Evolutionary conservation across 345 rosid species (phyloP), one percentile per base, ranked within the genome.

Genomic region (Toxicodendron radicans): DNA sequence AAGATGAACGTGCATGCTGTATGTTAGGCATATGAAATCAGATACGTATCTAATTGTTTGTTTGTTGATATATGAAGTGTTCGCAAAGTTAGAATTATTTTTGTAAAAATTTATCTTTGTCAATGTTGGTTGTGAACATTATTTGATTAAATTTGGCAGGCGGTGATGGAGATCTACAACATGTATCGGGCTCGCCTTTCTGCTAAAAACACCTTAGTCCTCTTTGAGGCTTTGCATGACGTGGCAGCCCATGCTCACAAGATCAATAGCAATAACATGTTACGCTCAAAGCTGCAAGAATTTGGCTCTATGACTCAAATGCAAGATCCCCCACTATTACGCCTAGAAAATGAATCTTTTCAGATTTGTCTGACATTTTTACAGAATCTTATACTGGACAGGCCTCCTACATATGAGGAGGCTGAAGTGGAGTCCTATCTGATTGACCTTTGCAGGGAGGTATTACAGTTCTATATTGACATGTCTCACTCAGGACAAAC

Each of bases 281-380:
- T 95, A 30, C 94, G 99, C 6, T 78, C 84, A 73, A 91, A 83
- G 83, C 86, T 95, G 54, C 96, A 83, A 81, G 99, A 93, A 76
- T 84, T 90, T 75, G 94, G 91, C 76, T 80, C 96, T 52, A 86
- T 91, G 87, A 91, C 95, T 48, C 99, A 95, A 75, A 93, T 95
- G 98, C 99, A 91, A 83, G 98, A 91, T 81, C 99, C 99, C 64
- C 99, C 99, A 4, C 76, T 95, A 1, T 79, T 95, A 20, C 98
- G 99, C 57, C 88, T 95, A 7, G 99, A 95, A 81, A 95, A 91
- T 60, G 99, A 95, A 81, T 95, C 98, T 27, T 95, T 85, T 75
- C 99, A 95, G 76, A 88, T 93, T 75, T 91, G 99, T 82, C 91
- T 95, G 68, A 88, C 94, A 52, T 90, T 95, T 82, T 76, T 95